Percentiles rank a stretch among this genome's conserved stretches.
These are phyloP conservation scores for Lasiosphaeris hirsuta DNA, from an alignment of 495 filamentous ascomycete species.

Conservation along the genomic window DNA sequence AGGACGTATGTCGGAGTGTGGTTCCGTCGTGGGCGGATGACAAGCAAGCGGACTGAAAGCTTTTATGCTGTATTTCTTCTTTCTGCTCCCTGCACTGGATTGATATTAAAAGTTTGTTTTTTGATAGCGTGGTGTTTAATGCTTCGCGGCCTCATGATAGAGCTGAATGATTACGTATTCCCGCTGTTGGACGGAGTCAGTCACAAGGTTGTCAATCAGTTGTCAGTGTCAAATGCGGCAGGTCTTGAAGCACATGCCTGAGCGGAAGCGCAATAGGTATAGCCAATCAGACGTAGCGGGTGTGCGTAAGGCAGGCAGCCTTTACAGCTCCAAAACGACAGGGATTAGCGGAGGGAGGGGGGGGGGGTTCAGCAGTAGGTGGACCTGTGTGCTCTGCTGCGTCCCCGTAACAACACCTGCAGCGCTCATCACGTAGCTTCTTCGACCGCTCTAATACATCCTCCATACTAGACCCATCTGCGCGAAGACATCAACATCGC, in stretches of 20 bases:
- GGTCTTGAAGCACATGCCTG: conserved; percentile 1
- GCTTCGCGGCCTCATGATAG: background rate
- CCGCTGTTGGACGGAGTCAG: no score
- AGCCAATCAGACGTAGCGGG: background rate
- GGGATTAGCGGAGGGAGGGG: conserved; percentile 13
- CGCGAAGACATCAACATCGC: background rate
- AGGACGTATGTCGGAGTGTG: conserved; percentile 73
- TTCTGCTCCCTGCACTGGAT: background rate
- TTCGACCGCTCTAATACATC: background rate
- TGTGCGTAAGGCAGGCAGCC: no score
- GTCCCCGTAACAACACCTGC: conserved; percentile 12
- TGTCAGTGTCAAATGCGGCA: background rate
- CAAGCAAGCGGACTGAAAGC: conserved; percentile 53
- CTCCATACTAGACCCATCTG: no score
- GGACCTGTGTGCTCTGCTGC: conserved; percentile 4
- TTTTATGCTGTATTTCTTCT: background rate
- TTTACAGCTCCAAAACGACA: conserved; percentile 3
- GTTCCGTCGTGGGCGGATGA: conserved; percentile 81
- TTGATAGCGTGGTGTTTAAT: background rate
- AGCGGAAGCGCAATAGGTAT: background rate
- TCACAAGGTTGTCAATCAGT: background rate
- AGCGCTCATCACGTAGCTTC: background rate
- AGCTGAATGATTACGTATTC: no score
- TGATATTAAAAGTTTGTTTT: background rate
- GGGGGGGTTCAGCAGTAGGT: no score